Base-by-base conservation (phyloP, 2,329 filamentous ascomycete species). In the Epichloe gansuensis region DNA sequence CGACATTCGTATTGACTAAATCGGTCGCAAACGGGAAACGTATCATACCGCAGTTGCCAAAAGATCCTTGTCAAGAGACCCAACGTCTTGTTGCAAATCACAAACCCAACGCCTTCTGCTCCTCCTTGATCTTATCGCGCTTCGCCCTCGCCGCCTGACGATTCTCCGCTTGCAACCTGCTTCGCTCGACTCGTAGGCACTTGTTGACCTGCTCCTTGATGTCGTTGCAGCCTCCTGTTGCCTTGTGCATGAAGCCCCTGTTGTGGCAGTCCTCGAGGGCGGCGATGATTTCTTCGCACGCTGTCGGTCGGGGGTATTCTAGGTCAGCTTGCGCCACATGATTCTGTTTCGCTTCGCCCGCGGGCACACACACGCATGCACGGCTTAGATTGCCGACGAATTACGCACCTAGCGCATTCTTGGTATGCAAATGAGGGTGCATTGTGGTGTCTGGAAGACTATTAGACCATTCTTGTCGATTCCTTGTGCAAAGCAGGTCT, bases 401-500 rank as follows among this genome's bases (percentile, higher is more conserved):
- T 11, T 13, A 39, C 64, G 45, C 78, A 95, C 91, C 91, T 61
- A 81, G 76, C 62, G 95, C 95, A 66, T 95, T 85, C 67, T 93
- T 89, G 31, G 89, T 95, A 67, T 97, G 91, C 2, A 98, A 75
- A 73, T 96, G 91, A 52, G 93, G 94, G 88, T 98, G 93, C 93
- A 98, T 98, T 62, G 80, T 67, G 54, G 1, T 6, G 15, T 15
- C 7, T 25, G 11, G 15, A 5, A 8, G 31, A 13, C 31, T 41
- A 42, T 21, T 7, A 34, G 15, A 34, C 13, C 47, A 41, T 48
- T 41, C 3, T 23, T 15, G 37, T 31, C 15, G 15, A 4, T 31
- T 42, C 13, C 15, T 21, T 34, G 23, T 38, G 37, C 37, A 17
- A 6, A 45, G 23, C 9, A 9, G 7, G 21, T 7, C 11, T n/a